Conservation (phyloP, 306 rosid species). For the Comarum palustre region DNA sequence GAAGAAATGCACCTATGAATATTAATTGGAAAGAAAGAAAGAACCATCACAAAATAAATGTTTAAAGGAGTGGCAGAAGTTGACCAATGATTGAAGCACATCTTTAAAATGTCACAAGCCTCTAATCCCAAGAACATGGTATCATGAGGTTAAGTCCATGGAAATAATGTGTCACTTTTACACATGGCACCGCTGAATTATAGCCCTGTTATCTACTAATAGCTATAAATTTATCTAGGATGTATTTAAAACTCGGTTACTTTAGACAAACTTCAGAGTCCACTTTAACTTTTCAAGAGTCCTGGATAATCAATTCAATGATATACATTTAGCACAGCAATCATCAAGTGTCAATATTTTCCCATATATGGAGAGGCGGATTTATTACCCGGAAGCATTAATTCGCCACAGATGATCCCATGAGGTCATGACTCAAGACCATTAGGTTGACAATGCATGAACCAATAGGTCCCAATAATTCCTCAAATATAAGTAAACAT, state of each 20-base stretch:
- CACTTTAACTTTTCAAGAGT: background rate
- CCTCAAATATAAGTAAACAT: background rate
- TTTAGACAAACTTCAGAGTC: conserved; percentile 1
- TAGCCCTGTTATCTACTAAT: background rate
- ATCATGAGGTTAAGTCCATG: background rate
- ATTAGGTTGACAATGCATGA: background rate
- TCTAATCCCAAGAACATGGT: background rate
- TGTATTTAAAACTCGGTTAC: background rate
- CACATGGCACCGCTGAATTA: background rate
- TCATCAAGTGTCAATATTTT: background rate
- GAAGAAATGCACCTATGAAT: background rate
- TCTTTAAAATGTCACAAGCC: background rate
- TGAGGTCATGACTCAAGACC: background rate
- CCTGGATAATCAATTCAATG: background rate
- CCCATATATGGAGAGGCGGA: background rate
- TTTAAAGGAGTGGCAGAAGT: background rate
- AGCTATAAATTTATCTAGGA: background rate
- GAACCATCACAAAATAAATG: conserved; percentile 2
- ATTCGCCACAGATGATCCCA: background rate
- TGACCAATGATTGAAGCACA: background rate
- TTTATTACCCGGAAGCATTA: background rate
- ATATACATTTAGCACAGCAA: background rate
- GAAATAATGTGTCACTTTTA: background rate
- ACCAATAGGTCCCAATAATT: background rate
- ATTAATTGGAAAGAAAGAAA: background rate